These are phyloP conservation scores for Trichoderma sp. DNA, from an alignment of 2,329 filamentous ascomycete species.

Conservation along the genomic window DNA sequence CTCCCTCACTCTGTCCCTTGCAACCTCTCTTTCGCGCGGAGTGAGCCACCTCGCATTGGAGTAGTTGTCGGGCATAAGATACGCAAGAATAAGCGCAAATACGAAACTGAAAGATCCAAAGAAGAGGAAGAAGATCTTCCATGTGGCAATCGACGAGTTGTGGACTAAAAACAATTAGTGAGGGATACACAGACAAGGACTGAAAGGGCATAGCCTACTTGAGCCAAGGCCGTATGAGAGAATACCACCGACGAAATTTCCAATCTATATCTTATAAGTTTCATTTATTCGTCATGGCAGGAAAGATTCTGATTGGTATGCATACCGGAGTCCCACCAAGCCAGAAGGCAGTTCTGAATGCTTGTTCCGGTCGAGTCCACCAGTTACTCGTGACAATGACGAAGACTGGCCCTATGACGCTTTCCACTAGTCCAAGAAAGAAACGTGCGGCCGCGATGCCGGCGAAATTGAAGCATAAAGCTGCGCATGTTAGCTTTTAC, in stretches of 20 bases:
- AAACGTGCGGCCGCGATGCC: background rate
- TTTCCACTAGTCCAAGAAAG: background rate
- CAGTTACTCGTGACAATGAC: background rate
- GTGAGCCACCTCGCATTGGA: background rate
- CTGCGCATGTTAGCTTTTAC: background rate
- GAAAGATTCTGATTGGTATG: background rate
- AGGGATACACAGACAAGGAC: background rate
- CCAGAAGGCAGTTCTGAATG: background rate
- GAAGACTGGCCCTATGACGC: background rate
- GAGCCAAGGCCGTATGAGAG: background rate
- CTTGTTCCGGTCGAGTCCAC: background rate
- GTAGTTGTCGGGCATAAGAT: background rate
- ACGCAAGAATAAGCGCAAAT: background rate
- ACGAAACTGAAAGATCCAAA: background rate
- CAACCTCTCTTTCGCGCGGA: background rate
- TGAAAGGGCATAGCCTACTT: background rate
- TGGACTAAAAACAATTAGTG: background rate
- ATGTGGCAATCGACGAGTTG: background rate
- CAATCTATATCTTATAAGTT: background rate
- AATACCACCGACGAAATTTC: background rate
- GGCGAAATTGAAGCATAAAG: background rate
- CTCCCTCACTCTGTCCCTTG: background rate
- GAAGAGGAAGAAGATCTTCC: background rate
- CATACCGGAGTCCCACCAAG: background rate
- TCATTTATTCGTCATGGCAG: background rate